A percentile compares a stretch with the other conserved stretches of the same genome.
Conservation (phyloP, 306 rosid genomes). For the Corylus americana region DNA sequence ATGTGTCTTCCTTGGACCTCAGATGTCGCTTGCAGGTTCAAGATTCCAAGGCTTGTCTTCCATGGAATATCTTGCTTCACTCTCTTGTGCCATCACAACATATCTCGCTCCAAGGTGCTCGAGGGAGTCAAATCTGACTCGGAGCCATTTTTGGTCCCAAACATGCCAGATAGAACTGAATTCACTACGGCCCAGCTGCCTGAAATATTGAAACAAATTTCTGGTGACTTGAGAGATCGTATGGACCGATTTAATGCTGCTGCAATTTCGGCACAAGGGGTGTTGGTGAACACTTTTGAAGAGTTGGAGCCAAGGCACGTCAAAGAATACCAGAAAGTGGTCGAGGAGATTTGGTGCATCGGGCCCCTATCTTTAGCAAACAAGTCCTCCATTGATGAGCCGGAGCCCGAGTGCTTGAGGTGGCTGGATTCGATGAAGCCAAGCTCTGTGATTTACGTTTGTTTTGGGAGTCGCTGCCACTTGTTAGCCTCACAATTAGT, state of each 20-base stretch:
- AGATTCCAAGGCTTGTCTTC: slow-evolving; percentile 30
- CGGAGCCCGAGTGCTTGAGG: slow-evolving; percentile 21
- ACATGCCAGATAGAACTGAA: slow-evolving; percentile 41
- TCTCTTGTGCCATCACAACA: slow-evolving; percentile 29
- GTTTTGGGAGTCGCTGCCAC: slow-evolving; percentile 56
- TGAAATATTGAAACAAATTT: neutral
- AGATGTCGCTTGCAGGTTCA: slow-evolving; percentile 15
- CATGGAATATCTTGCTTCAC: slow-evolving; percentile 15
- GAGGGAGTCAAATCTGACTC: slow-evolving; percentile 35
- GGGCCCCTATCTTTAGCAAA: slow-evolving; percentile 51
- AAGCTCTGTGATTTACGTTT: slow-evolving; percentile 43
- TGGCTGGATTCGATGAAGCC: slow-evolving; percentile 52
- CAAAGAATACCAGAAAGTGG: slow-evolving; percentile 33
- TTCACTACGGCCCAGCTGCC: slow-evolving; percentile 42
- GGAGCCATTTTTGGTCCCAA: slow-evolving; percentile 44
- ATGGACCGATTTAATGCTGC: slow-evolving; percentile 36
- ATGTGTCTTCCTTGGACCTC: slow-evolving; percentile 20
- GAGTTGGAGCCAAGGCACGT: slow-evolving; percentile 53
- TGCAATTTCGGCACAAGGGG: slow-evolving; percentile 48
- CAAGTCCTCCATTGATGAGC: slow-evolving; percentile 30
- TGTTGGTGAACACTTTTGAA: slow-evolving; percentile 53
- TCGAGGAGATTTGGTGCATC: slow-evolving; percentile 39
- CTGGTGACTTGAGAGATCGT: slow-evolving; percentile 13
- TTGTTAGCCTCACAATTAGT: slow-evolving; percentile 33
- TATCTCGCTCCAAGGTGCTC: slow-evolving; percentile 34